Evolutionary conservation across 148 eudicot species (phyloP).

Genomic region (Fallopia convolvulus): DNA sequence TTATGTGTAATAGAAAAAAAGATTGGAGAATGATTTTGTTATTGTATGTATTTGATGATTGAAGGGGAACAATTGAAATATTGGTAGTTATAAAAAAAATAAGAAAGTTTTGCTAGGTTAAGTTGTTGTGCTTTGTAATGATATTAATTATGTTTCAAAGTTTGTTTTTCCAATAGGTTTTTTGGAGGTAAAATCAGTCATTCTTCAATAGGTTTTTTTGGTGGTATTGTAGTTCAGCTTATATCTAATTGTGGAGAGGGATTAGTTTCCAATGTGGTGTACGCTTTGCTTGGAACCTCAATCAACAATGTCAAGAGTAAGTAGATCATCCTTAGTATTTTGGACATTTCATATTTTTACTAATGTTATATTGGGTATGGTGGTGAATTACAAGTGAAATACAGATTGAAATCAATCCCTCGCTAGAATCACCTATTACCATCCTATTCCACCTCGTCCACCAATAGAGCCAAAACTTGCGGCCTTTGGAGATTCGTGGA

Average conservation of each 20-base stretch:
- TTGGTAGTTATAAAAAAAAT: neutral
- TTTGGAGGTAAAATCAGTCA: constrained; percentile 36
- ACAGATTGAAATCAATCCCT: neutral
- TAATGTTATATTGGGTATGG: neutral
- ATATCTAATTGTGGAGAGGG: constrained; percentile 85
- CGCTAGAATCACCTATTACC: too few relatives aligned
- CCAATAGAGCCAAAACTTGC: too few relatives aligned
- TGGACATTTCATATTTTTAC: neutral
- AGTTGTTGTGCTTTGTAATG: neutral
- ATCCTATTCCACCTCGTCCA: too few relatives aligned
- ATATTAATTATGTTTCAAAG: neutral
- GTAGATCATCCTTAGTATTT: constrained; percentile 6
- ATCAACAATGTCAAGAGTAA: constrained; percentile 97
- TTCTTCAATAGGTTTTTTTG: constrained; percentile 33
- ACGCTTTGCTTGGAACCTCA: constrained; percentile 80
- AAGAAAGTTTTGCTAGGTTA: neutral
- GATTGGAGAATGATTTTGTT: neutral
- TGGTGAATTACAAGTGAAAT: neutral
- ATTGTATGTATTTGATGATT: neutral
- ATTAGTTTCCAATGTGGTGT: constrained; percentile 77
- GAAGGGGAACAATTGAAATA: neutral
- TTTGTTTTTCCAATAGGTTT: constrained; percentile 41
- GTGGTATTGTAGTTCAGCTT: constrained; percentile 67
- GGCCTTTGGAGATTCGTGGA: too few relatives aligned
- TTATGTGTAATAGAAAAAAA: neutral